A percentile compares a stretch with the other conserved stretches of the same genome.
Evolutionary conservation across 306 rosid genomes (phyloP).

Genomic region (Clitoria ternatea): DNA sequence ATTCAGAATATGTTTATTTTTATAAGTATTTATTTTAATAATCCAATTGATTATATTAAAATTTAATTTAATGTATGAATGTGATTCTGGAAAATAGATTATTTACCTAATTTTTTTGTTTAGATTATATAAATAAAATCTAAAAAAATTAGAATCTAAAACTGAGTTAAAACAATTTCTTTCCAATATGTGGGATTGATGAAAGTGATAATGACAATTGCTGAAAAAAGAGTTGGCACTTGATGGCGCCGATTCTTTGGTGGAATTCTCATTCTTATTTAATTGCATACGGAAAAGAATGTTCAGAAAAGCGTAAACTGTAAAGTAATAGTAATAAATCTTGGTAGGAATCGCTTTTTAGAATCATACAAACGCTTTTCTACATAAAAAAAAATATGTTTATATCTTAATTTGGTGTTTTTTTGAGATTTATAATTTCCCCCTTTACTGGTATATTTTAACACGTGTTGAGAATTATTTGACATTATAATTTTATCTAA

Average conservation of each 20-base stretch:
- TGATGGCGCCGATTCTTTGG: conserved; percentile 3
- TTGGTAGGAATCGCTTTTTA: not conserved
- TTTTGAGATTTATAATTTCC: not conserved
- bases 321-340: not conserved
- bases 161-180: too few species aligned
- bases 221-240: not conserved
- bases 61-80: too few species aligned
- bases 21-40: too few species aligned
- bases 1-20: too few species aligned
- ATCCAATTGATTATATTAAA: too few species aligned
- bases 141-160: too few species aligned
- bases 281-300: conserved; percentile 3
- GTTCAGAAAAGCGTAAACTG: not conserved
- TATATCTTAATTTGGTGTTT: not conserved
- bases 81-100: too few species aligned
- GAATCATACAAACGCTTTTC: not conserved
- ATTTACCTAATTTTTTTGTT: too few species aligned
- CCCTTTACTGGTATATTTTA: not conserved
- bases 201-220: not conserved
- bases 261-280: not conserved
- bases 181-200: not conserved
- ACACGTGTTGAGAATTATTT: too few species aligned
- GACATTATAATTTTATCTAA: too few species aligned
- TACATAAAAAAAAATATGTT: not conserved
- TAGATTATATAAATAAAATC: too few species aligned